These are phyloP conservation scores for Aspergillus amoenus DNA, from an alignment of 2,329 filamentous ascomycete species.

Conservation along the genomic window DNA sequence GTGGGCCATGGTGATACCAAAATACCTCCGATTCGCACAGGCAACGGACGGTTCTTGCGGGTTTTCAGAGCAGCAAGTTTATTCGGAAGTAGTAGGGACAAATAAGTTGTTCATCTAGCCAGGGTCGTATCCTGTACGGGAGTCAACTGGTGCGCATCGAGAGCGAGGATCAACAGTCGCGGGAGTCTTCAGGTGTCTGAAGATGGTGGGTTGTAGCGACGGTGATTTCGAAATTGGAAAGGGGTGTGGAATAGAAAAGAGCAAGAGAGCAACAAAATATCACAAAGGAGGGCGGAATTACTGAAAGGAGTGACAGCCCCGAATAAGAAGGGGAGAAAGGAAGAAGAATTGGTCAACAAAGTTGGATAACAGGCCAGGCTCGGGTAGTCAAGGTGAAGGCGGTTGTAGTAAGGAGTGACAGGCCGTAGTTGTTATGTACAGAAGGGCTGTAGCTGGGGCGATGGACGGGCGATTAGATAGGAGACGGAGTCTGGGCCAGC, in stretches of 20 bases:
- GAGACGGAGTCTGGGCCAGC: conserved; percentile 6
- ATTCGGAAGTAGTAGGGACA: conserved; percentile 1
- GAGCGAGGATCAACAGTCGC: not conserved
- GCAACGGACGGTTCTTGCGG: conserved; percentile 1
- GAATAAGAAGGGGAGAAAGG: conserved; percentile 9
- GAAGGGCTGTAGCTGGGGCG: not conserved
- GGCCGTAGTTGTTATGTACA: conserved; percentile 7
- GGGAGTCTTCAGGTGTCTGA: conserved; percentile 2
- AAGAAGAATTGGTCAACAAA: conserved; percentile 11
- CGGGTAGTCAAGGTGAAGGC: conserved; percentile 13
- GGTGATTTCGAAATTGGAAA: not conserved
- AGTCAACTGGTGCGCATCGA: conserved; percentile 13
- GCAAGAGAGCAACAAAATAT: not conserved
- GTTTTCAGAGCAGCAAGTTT: not conserved
- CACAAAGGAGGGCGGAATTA: conserved; percentile 15
- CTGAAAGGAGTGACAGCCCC: conserved; percentile 22
- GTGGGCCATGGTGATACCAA: conserved; percentile 47
- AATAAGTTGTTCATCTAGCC: conserved; percentile 17
- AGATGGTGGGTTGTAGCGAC: conserved; percentile 7
- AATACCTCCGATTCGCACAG: conserved; percentile 8
- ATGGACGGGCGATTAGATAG: conserved; percentile 11
- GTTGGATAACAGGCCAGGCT: conserved; percentile 14
- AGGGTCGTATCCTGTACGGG: conserved; percentile 2
- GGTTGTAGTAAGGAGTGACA: conserved; percentile 18
- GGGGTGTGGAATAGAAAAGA: not conserved